A percentile compares a stretch with the other conserved stretches of the same genome.
phyloP scores from a whole-genome alignment of 257 asterid species.

The Nicotiana benthamiana region DNA sequence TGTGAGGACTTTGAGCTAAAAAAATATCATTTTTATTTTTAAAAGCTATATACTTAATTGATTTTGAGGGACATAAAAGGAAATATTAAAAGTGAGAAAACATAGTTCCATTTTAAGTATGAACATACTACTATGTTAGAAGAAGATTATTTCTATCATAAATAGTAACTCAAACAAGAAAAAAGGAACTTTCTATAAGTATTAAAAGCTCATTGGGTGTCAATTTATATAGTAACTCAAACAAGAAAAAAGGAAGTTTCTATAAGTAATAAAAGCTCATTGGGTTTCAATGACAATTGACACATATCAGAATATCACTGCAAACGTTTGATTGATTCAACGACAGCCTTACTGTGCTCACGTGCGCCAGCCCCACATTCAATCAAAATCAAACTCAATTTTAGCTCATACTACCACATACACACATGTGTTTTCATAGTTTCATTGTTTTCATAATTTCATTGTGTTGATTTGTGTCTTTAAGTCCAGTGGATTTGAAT shows the following conservation, averaged over 20 bases:
- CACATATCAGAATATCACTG: neutral
- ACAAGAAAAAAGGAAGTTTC: neutral
- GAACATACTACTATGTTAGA: neutral
- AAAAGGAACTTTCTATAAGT: neutral
- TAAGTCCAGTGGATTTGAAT: too few species aligned
- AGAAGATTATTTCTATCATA: neutral
- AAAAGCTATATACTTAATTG: neutral
- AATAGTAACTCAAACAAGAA: neutral
- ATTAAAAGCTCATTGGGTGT: neutral
- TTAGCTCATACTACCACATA: neutral
- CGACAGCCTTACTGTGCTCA: neutral
- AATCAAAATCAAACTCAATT: neutral
- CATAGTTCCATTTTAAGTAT: neutral
- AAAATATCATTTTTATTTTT: neutral
- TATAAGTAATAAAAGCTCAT: neutral
- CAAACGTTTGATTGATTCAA: neutral
- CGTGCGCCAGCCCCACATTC: neutral
- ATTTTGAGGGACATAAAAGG: neutral
- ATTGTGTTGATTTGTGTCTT: too few species aligned
- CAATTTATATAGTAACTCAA: neutral
- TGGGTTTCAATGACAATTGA: neutral
- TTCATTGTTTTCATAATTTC: too few species aligned
- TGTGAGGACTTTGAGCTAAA: too few species aligned
- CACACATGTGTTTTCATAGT: too few species aligned
- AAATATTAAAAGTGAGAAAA: neutral